Base-by-base conservation (phyloP, 1,139 yeast species). In the Schwanniomyces etchellsii region DNA sequence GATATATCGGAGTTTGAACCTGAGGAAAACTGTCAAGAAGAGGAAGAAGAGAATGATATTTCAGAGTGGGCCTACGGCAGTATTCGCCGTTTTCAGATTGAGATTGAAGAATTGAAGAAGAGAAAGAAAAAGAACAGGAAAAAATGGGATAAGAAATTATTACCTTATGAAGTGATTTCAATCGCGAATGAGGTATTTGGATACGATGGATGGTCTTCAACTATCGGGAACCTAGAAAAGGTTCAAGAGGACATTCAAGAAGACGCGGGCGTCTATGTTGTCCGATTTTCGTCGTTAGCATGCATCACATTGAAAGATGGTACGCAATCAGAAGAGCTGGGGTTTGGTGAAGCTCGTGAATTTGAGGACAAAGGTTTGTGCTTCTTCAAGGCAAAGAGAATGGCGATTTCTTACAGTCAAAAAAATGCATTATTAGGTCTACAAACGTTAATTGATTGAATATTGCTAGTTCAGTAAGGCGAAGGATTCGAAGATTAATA, bases 101-200 rank as follows among this genome's bases (percentile, higher is more conserved):
- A n/a, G n/a, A n/a, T n/a, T n/a, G n/a, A n/a, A n/a, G n/a, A n/a
- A n/a, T n/a, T n/a, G n/a, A n/a, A n/a, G n/a, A n/a, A n/a, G n/a
- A n/a, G n/a, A n/a, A n/a, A n/a, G n/a, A n/a, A n/a, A n/a, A n/a
- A n/a, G n/a, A 13, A 14, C 12, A 26, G 14, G 29, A 15, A 7
- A 13, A 16, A 20, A 20, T 11, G 2, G 28, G 26, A 14, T 18
- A 23, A n/a, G n/a, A n/a, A n/a, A n/a, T n/a, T n/a, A n/a, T n/a
- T n/a, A n/a, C n/a, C n/a, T 5, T 40, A 45, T 14, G 34, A 57
- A 23, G 62, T 75, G 3, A 59, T 77, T 27, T 57, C 57, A 15
- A 48, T 77, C 18, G 84, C 88, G 3, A 82, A 82, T 44, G 74
- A 68, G 26, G 61, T 71, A 3, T 81, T 81, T 57, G 91, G 89